Conservation (phyloP, 495 filamentous ascomycete genomes). For the Hypoxylon rickii region DNA sequence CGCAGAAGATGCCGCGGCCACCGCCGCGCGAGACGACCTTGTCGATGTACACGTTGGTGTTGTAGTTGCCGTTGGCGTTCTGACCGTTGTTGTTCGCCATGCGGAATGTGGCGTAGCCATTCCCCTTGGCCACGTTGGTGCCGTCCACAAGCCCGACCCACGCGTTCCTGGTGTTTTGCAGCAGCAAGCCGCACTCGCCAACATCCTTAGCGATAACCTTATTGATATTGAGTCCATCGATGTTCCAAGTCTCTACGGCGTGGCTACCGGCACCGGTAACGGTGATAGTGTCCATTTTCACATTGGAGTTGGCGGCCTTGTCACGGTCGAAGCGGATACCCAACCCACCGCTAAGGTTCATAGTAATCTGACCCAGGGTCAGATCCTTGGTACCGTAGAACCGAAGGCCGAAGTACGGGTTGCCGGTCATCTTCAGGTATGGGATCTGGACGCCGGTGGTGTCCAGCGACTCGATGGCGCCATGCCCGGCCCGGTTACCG, state of each 20-base stretch:
- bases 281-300: constrained; percentile 48
- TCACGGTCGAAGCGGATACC: constrained; percentile 55
- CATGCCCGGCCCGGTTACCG: constrained; percentile 44
- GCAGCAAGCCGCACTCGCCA: constrained; percentile 49
- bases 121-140: constrained; percentile 49
- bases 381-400: constrained; percentile 49
- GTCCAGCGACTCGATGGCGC: constrained; percentile 48
- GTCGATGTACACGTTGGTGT: constrained; percentile 49
- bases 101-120: constrained; percentile 51
- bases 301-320: constrained; percentile 46
- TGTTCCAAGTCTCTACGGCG: constrained; percentile 54
- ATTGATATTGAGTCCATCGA: constrained; percentile 47
- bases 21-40: constrained; percentile 52
- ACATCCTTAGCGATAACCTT: constrained; percentile 49
- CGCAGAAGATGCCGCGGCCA: constrained; percentile 53
- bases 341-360: constrained; percentile 51
- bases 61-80: constrained; percentile 43
- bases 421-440: constrained; percentile 51
- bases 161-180: constrained; percentile 50
- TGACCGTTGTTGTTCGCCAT: constrained; percentile 53
- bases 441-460: constrained; percentile 47
- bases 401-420: constrained; percentile 52
- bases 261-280: constrained; percentile 51
- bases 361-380: constrained; percentile 46
- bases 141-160: constrained; percentile 50